Base-by-base conservation (phyloP, 495 filamentous ascomycete species). In the Schizothecium vesticola region DNA sequence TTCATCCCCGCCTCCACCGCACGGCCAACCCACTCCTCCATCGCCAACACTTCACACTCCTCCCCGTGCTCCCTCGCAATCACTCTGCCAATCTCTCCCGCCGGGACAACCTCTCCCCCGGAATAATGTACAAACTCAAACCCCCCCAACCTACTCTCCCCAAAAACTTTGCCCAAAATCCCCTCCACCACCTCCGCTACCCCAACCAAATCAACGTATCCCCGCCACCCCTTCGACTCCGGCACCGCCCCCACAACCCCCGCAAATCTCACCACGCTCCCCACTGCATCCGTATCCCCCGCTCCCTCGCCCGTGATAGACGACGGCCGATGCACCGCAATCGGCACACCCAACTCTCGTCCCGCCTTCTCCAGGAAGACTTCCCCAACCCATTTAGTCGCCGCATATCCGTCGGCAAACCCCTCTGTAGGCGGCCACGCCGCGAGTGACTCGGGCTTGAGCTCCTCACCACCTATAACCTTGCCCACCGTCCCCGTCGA, bases 401-500 rank as follows among this genome's bases (percentile, higher is more conserved):
- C 36, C 4, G 25, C 16, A 23, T 65, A 65, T 2, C 63, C 63
- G 21, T 65, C 25, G 7, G 36, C 36, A 43, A 43, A 55, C 19
- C 63, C 43, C 16, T 65, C 31, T 12, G 61, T 22, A 7, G 61
- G 61, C 8, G 61, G 61, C 36, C 56, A 25, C 24, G 21, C 21
- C 7, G 21, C 21, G 12, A 25, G 56, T 8, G 56, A 25, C 24
- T 58, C 56, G 21, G 10, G 21, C 10, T 58, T 58, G n/a, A 58
- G n/a, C 56, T 58, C 56, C 12, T 22, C 56, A 25, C 24, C 56
- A 58, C 24, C 56, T 1, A 22, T 10, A 24, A 58, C 56, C 56
- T 22, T 58, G 7, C 21, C 61, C 21, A 63, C 36, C 13, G 60
- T 61, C 9, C 59, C 66, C 13, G 31, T 76, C 0, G 84, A 85